Evolutionary conservation across 1,284 basidiomycete genomes (phyloP).

Genomic region (Earliella scabrosa): DNA sequence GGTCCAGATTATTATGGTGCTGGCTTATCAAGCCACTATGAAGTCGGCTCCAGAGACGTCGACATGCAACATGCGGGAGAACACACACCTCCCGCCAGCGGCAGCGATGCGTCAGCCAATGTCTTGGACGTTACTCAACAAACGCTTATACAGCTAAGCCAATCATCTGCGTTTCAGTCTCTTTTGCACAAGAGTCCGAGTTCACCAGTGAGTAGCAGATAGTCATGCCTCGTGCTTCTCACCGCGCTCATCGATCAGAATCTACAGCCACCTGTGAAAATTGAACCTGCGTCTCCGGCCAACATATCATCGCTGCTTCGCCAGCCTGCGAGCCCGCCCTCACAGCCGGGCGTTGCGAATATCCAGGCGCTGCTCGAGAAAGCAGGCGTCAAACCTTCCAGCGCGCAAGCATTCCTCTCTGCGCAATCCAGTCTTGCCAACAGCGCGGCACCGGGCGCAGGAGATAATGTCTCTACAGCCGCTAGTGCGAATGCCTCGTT

Average conservation of each 20-base stretch:
- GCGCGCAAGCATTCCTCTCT: constrained; percentile 18
- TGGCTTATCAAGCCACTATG: constrained; percentile 9
- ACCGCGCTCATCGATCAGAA: not conserved
- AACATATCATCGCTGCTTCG: constrained; percentile 14
- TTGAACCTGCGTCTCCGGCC: constrained; percentile 14
- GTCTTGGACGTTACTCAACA: constrained; percentile 23
- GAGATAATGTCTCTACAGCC: not conserved
- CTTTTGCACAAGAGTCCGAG: constrained; percentile 11
- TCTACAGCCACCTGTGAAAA: constrained; percentile 1
- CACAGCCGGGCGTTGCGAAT: constrained; percentile 18
- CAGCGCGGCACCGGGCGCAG: not conserved
- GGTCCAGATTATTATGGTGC: constrained; percentile 5
- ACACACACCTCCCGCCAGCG: constrained; percentile 9
- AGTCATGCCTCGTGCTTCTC: not conserved
- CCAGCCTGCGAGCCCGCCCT: constrained; percentile 2
- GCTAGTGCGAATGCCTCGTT: not conserved
- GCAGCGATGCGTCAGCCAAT: constrained; percentile 11
- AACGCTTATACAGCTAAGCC: constrained; percentile 22
- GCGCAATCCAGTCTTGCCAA: constrained; percentile 1
- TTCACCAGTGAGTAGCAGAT: not conserved
- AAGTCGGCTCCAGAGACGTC: constrained; percentile 12
- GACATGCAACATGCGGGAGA: constrained; percentile 9
- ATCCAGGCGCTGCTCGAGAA: constrained; percentile 23
- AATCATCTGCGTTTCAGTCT: constrained; percentile 23
- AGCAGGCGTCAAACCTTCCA: constrained; percentile 21